phyloP scores from a whole-genome alignment of 257 asterid species.

The Rehmannia glutinosa region DNA sequence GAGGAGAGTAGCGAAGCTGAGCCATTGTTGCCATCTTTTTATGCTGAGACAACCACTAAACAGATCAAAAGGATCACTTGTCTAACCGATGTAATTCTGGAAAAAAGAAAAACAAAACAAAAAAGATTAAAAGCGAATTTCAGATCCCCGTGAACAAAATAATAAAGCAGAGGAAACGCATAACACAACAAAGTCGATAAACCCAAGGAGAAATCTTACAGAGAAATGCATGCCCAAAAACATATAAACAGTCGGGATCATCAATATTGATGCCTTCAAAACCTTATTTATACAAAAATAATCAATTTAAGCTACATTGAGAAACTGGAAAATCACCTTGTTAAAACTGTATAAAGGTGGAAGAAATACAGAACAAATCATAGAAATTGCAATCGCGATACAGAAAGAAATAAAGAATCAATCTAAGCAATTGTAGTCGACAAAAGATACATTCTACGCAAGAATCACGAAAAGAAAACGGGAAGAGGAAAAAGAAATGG shows the following conservation, averaged over 20 bases:
- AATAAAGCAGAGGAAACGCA: no score
- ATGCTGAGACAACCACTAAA: background rate
- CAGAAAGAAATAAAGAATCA: background rate
- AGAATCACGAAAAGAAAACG: background rate
- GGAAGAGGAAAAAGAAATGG: background rate
- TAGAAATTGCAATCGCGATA: background rate
- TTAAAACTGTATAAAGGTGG: background rate
- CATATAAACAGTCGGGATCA: slow-evolving; percentile 16
- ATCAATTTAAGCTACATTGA: background rate
- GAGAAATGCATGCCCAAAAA: slow-evolving; percentile 11
- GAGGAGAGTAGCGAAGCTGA: slow-evolving; percentile 41
- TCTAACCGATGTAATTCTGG: background rate
- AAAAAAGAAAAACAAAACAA: background rate
- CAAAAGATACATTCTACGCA: background rate
- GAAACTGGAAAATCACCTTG: slow-evolving; percentile 7
- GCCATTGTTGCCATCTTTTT: slow-evolving; percentile 30
- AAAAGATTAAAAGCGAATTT: background rate
- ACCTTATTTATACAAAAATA: background rate
- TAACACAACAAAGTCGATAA: background rate
- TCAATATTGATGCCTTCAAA: background rate
- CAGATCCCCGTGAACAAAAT: slow-evolving; percentile 11
- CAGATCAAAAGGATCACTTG: background rate
- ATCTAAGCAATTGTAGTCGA: background rate
- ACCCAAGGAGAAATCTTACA: background rate
- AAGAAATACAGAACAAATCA: background rate